Base-by-base conservation (phyloP, 257 asterid species). In the Phtheirospermum japonicum region DNA sequence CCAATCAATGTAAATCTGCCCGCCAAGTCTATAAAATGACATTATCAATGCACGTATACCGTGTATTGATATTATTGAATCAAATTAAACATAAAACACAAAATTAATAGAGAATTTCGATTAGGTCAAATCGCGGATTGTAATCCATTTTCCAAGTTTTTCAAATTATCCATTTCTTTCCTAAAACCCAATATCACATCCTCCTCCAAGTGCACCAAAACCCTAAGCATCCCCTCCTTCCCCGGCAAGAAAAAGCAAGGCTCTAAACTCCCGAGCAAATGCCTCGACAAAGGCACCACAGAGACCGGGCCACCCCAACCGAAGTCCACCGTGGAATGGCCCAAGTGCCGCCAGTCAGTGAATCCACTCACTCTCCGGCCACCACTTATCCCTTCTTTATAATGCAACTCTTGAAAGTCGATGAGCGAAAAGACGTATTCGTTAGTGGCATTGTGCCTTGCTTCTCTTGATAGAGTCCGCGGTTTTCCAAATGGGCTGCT, bases 261-360 rank as follows among this genome's bases (percentile, higher is more conserved):
- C 73, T 83, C 95, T 59, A 68, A 71, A 46, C 95, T 78, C 19
- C 97, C 97, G 13, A 89, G 79, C 56, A 89, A 73, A 39, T 63
- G 78, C 63, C 76, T 65, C 1, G 95, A 87, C 32, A 90, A 76
- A 0, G 95, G 95, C 61, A 87, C 77, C 62, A 90, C 87, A 4
- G 79, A 83, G 12, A 76, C 80, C 2, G 95, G 95, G 50, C 92
- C 84, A 33, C 95, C 95, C 95, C 95, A 85, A 40, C 97, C 95
- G 6, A 85, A 90, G 59, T 90, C 93, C 61, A 87, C 85, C n/a
- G 81, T 67, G 17, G 97, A 85, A 43, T 90, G 97, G n/a, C 97
- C 97, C 71, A 87, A 73, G 68, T 90, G 97, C 33, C 97, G 76
- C 97, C 97, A 90, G 64, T 90, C 97, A 1, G 97, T 87, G 67